Percentiles rank a stretch among this genome's conserved stretches.
phyloP scores from a whole-genome alignment of 148 eudicot species.

The Fagopyrum tataricum region DNA sequence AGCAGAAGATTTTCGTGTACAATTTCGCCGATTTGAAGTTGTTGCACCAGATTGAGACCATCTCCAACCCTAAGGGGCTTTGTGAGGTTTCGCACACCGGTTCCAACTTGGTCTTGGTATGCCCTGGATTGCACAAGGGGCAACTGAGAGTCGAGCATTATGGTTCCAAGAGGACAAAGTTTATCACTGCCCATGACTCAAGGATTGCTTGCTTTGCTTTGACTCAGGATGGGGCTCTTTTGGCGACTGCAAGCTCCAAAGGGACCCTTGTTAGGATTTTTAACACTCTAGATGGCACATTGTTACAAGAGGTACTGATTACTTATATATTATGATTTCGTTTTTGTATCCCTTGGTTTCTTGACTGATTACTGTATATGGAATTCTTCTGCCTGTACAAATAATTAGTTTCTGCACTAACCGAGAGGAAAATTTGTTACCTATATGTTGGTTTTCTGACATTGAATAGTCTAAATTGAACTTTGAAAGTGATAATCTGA shows the following conservation, averaged over 20 bases:
- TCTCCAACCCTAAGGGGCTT: slow-evolving; percentile 55
- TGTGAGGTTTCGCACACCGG: slow-evolving; percentile 59
- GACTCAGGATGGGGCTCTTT: slow-evolving; percentile 49
- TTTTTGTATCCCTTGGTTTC: no score
- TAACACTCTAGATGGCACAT: slow-evolving; percentile 58
- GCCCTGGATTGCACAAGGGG: slow-evolving; percentile 63
- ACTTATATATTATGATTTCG: no score
- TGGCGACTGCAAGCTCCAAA: slow-evolving; percentile 70
- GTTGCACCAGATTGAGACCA: slow-evolving; percentile 58
- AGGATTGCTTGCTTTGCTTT: slow-evolving; percentile 43
- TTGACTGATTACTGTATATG: no score
- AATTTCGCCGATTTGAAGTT: slow-evolving; percentile 51
- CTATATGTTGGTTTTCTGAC: no score
- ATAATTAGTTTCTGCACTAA: no score
- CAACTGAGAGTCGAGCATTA: slow-evolving; percentile 75
- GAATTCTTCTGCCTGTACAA: no score
- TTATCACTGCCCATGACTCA: slow-evolving; percentile 63
- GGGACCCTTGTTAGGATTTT: slow-evolving; percentile 68
- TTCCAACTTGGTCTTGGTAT: slow-evolving; percentile 45
- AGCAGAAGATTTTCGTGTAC: slow-evolving; percentile 50
- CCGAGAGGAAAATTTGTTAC: no score
- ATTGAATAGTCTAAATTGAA: no score
- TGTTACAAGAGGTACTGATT: slow-evolving; percentile 64
- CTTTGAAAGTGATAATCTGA: no score
- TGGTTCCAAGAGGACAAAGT: slow-evolving; percentile 44